These are phyloP conservation scores for Pilobolus umbonatus DNA, from an alignment of 192 early-diverging fungal species.

Conservation along the genomic window DNA sequence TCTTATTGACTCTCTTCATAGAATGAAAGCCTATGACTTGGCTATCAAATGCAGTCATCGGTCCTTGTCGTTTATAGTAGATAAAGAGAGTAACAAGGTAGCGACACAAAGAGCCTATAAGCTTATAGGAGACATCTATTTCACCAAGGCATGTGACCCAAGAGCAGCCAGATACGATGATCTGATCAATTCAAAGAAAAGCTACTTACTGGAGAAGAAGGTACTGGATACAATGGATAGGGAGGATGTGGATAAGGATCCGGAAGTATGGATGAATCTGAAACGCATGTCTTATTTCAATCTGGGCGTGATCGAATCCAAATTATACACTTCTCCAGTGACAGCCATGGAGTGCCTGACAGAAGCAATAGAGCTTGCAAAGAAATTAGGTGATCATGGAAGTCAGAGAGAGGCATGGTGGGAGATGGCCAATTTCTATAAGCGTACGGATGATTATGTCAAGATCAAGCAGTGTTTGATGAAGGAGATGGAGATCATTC, in stretches of 20 bases:
- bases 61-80: no score
- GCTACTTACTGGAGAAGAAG: not conserved
- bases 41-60: no score
- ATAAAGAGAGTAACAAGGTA: no score
- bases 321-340: not conserved
- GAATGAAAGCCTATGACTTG: no score
- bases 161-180: not conserved
- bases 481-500: no score
- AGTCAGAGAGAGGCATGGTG: not conserved
- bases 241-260: not conserved
- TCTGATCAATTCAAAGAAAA: not conserved
- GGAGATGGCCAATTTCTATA: not conserved
- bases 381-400: not conserved
- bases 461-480: not conserved
- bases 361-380: not conserved
- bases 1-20: no score
- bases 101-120: not conserved
- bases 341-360: not conserved
- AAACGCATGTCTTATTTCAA: not conserved
- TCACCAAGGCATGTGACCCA: not conserved
- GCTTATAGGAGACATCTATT: not conserved
- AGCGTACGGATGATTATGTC: not conserved
- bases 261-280: not conserved
- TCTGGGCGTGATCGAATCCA: not conserved
- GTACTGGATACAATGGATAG: not conserved